Conservation (phyloP, 768 basidiomycete genomes). For the Kwoniella mangroviensis region DNA sequence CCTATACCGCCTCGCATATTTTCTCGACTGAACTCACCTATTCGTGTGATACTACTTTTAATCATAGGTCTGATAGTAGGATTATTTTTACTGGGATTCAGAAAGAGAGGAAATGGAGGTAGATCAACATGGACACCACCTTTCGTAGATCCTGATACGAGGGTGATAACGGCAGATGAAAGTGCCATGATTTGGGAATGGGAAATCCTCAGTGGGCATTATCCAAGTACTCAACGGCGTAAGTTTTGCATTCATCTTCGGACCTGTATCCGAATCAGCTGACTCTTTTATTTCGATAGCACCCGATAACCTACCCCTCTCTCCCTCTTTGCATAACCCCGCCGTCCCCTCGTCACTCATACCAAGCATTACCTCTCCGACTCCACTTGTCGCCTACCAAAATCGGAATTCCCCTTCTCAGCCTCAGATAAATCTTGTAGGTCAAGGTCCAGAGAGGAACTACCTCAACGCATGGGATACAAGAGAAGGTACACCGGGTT, state of each 20-base stretch:
- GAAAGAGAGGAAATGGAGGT: conserved; percentile 39
- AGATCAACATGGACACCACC: conserved; percentile 49
- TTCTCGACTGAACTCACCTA: conserved; percentile 33
- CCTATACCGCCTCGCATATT: conserved; percentile 53
- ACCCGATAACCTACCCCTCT: conserved; percentile 50
- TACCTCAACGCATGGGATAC: conserved; percentile 66
- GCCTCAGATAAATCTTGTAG: conserved; percentile 66
- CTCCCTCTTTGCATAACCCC: conserved; percentile 50
- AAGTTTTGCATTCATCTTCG: conserved; percentile 55
- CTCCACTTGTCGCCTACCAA: conserved; percentile 44
- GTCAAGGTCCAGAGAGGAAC: conserved; percentile 75
- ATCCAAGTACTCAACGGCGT: conserved; percentile 81
- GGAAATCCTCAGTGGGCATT: conserved; percentile 92
- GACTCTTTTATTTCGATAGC: conserved; percentile 26
- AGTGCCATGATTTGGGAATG: conserved; percentile 91
- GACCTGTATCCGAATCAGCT: background rate
- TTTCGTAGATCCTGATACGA: conserved; percentile 56
- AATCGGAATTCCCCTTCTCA: conserved; percentile 38
- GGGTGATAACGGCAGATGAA: conserved; percentile 63
- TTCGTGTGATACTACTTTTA: conserved; percentile 31
- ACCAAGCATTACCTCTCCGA: conserved; percentile 29
- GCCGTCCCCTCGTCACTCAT: conserved; percentile 51
- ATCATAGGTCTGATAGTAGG: conserved; percentile 30
- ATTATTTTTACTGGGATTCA: conserved; percentile 47
- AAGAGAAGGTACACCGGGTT: conserved; percentile 62